These are phyloP conservation scores for Diaporthe ilicicola DNA, from an alignment of 2,329 filamentous ascomycete species.

Conservation along the genomic window DNA sequence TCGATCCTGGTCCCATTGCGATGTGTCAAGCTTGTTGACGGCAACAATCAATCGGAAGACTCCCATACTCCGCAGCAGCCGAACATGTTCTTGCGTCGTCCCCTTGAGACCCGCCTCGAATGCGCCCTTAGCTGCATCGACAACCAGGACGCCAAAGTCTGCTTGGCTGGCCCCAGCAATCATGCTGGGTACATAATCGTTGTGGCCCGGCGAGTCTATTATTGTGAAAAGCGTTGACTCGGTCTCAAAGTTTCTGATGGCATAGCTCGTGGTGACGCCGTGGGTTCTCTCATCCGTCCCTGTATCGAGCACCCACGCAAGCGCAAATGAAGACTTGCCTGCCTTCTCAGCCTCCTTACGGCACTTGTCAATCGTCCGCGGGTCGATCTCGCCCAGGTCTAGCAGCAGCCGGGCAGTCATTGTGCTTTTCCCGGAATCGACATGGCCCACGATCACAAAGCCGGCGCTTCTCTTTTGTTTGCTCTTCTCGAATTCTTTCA, in stretches of 20 bases:
- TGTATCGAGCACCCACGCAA: constrained; percentile 97
- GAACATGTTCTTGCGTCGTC: constrained; percentile 92
- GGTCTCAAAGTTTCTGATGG: constrained; percentile 93
- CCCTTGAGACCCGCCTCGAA: constrained; percentile 94
- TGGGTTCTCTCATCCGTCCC: constrained; percentile 86
- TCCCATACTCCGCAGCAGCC: constrained; percentile 89
- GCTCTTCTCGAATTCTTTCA: constrained; percentile 80
- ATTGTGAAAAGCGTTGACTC: constrained; percentile 89
- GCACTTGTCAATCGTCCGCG: constrained; percentile 88
- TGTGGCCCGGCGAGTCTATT: constrained; percentile 91
- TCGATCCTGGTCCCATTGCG: constrained; percentile 81
- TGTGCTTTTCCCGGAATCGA: constrained; percentile 97
- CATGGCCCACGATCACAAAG: constrained; percentile 96
- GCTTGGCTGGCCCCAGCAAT: constrained; percentile 96
- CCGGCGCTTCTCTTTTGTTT: constrained; percentile 83
- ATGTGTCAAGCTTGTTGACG: constrained; percentile 93
- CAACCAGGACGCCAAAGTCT: constrained; percentile 93
- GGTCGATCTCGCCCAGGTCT: constrained; percentile 87
- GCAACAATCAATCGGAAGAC: constrained; percentile 88
- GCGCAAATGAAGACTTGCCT: constrained; percentile 93
- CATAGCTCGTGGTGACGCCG: constrained; percentile 96
- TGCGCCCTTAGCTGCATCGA: constrained; percentile 88
- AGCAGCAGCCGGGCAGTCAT: constrained; percentile 94
- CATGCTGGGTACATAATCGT: constrained; percentile 98
- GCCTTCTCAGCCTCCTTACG: constrained; percentile 88